These are phyloP conservation scores for Glycine latifolia DNA, from an alignment of 306 rosid genomes.

Conservation along the genomic window DNA sequence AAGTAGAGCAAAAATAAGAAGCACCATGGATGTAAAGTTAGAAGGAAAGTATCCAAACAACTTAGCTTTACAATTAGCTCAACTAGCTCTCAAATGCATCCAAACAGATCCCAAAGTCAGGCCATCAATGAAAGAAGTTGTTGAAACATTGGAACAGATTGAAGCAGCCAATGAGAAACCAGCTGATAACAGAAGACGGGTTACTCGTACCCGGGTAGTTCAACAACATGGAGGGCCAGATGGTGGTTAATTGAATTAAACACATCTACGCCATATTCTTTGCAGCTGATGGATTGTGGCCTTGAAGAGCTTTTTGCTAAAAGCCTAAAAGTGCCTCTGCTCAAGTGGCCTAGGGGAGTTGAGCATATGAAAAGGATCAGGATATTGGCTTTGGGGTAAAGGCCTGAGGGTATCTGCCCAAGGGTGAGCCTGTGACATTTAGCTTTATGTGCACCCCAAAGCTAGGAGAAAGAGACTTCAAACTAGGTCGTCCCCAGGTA, in stretches of 20 bases:
- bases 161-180: constrained; percentile 65
- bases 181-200: constrained; percentile 51
- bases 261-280: neutral
- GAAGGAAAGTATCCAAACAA: constrained; percentile 82
- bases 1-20: constrained; percentile 64
- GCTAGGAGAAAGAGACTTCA: neutral
- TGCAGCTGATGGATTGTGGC: neutral
- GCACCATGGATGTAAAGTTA: constrained; percentile 76
- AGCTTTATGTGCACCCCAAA: constrained; percentile 23
- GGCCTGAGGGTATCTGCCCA: too few relatives aligned
- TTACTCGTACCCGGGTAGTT: constrained; percentile 43
- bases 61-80: constrained; percentile 68
- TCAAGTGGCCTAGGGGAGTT: too few relatives aligned
- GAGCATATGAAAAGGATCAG: too few relatives aligned
- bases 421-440: neutral
- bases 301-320: neutral
- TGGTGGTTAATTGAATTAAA: constrained; percentile 39
- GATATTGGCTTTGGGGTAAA: too few relatives aligned
- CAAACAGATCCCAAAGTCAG: constrained; percentile 66
- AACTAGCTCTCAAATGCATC: constrained; percentile 76
- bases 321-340: too few relatives aligned
- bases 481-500: neutral
- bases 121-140: constrained; percentile 88
- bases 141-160: constrained; percentile 69
- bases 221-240: constrained; percentile 53